Base-by-base conservation (phyloP, 2,329 filamentous ascomycete genomes). In the Ophiocordyceps unilateralis region DNA sequence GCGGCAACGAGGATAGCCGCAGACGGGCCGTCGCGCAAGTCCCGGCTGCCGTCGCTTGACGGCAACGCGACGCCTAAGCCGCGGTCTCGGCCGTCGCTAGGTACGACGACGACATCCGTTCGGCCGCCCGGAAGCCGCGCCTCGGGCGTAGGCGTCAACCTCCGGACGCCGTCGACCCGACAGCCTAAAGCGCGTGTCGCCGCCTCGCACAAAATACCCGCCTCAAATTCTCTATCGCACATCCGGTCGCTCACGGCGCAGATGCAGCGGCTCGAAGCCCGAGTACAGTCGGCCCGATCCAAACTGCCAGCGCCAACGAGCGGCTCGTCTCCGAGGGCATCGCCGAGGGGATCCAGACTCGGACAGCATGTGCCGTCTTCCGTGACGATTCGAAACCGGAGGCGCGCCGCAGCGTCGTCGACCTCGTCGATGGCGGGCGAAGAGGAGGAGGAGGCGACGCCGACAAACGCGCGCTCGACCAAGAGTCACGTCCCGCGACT, bases 181-280 rank as follows among this genome's bases (percentile, higher is more conserved):
- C 53, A 70, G 1, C 68, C 75, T 10, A 82, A 78, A n/a, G 63
- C 76, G 40, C 66, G 74, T n/a, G 62, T 65, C 11, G 55, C 63
- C 20, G 55, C 63, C 20, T 63, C 66, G 17, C 62, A 72, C 51
- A 69, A 65, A 47, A 51, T 76, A 34, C 71, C 74, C 22, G 66
- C 69, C 43, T 78, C 70, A 47, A 76, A 68, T 48, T 96, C 91
- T 2, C 75, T 98, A 41, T 83, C 83, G 50, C 91, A 98, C 58
- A 93, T 98, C 55, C 85, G 89, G 49, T 83, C 81, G 24, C 78
- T 98, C 49, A 94, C 93, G 45, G 88, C 86, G 23, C 91, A 96
- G 64, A 95, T 96, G 87, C 86, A 95, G 62, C 84, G 86, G 51
- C 78, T 98, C 47, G 91, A 96, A 60, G 85, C 91, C 48, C 77